Percentiles rank a stretch among this genome's conserved stretches.
Conservation (phyloP, 1,284 basidiomycete species). For the Limonomyces culmigenus region DNA sequence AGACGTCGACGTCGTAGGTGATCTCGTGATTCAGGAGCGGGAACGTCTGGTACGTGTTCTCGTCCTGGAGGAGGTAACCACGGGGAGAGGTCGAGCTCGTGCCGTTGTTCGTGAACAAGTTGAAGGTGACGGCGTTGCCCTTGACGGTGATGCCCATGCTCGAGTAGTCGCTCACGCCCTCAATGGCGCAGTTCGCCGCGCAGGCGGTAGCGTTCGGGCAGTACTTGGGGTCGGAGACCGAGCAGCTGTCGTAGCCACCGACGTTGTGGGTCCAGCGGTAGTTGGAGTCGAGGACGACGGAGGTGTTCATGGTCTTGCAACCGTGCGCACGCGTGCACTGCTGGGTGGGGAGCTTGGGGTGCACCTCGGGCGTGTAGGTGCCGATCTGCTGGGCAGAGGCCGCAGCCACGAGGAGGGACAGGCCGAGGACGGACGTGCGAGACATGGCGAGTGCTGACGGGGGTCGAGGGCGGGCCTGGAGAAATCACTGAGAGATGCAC, state of each 20-base stretch:
- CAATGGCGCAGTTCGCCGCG: slow-evolving; percentile 16
- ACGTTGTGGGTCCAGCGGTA: slow-evolving; percentile 13
- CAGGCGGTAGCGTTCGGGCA: slow-evolving; percentile 16
- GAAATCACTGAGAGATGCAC: no score
- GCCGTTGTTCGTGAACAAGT: slow-evolving; percentile 19
- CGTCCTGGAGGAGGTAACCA: slow-evolving; percentile 24
- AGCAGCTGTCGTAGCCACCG: slow-evolving; percentile 12
- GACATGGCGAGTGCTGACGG: no score
- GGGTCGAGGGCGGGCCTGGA: no score
- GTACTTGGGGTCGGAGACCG: slow-evolving; percentile 13
- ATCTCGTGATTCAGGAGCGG: slow-evolving; percentile 35
- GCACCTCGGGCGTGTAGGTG: slow-evolving; percentile 4
- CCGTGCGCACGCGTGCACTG: slow-evolving; percentile 12
- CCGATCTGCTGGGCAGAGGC: background rate
- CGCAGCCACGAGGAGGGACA: background rate
- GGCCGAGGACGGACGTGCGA: no score
- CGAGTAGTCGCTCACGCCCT: slow-evolving; percentile 14
- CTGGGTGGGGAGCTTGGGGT: slow-evolving; percentile 16
- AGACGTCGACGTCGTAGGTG: slow-evolving; percentile 35
- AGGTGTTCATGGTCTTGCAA: slow-evolving; percentile 12
- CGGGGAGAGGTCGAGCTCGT: slow-evolving; percentile 25
- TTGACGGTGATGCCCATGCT: slow-evolving; percentile 10
- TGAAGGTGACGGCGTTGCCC: slow-evolving; percentile 10
- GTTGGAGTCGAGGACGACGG: slow-evolving; percentile 17
- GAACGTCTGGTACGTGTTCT: slow-evolving; percentile 31